Evolutionary conservation across 768 basidiomycete species (phyloP).

Genomic region (Omphalotus guepiniiformis): DNA sequence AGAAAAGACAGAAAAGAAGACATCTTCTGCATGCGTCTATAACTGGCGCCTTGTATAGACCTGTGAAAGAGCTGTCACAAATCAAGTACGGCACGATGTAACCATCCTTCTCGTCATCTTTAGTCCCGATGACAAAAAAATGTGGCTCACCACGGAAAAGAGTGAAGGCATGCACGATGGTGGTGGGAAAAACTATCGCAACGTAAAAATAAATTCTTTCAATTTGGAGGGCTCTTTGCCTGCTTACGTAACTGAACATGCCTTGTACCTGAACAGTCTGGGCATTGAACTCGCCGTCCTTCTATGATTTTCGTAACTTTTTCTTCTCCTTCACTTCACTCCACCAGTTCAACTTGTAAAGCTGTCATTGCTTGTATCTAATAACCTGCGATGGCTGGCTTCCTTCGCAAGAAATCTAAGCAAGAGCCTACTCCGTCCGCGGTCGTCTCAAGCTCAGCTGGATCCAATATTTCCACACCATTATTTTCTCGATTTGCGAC

Average conservation of each 20-base stretch:
- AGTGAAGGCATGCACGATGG: too few species aligned
- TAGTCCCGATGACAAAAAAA: too few species aligned
- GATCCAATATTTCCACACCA: background rate
- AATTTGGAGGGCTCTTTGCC: background rate
- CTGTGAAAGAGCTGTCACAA: too few species aligned
- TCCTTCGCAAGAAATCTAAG: background rate
- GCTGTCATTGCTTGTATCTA: background rate
- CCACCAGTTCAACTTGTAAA: background rate
- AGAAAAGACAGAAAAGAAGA: too few species aligned
- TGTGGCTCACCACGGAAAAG: too few species aligned
- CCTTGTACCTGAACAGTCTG: background rate
- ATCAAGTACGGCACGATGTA: too few species aligned
- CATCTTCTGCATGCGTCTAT: too few species aligned
- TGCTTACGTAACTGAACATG: background rate
- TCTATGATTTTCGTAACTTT: background rate
- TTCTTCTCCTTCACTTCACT: background rate
- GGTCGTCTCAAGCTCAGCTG: background rate
- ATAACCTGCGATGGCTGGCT: background rate
- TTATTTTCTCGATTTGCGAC: conserved; percentile 5
- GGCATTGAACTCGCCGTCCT: background rate
- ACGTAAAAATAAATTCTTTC: background rate
- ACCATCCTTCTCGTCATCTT: too few species aligned
- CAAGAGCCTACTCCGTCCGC: background rate
- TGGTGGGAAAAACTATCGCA: background rate
- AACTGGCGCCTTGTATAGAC: too few species aligned